Evolutionary conservation across 352 stramenopile genomes (phyloP).

Genomic region (Salisapilia sapeloensis): DNA sequence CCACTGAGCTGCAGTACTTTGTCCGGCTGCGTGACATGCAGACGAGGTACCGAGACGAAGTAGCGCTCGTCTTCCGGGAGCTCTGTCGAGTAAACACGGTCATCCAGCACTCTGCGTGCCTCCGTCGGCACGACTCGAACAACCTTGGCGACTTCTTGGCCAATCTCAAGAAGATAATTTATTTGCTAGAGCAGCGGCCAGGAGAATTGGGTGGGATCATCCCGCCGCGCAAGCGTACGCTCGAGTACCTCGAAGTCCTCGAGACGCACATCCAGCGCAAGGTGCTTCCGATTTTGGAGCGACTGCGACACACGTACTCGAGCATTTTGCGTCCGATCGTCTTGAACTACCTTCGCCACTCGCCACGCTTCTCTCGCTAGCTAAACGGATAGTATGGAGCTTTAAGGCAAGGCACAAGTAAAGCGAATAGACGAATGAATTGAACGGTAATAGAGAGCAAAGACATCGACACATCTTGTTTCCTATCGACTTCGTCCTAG

Average conservation of each 20-base stretch:
- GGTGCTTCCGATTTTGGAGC: slow-evolving; percentile 62
- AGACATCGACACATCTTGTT: too few relatives aligned
- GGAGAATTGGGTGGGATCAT: slow-evolving; percentile 63
- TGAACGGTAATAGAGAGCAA: too few relatives aligned
- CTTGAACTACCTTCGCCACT: slow-evolving; percentile 64
- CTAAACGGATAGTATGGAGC: too few relatives aligned
- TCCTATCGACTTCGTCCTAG: too few relatives aligned
- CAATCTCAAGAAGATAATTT: slow-evolving; percentile 83
- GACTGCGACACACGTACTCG: slow-evolving; percentile 61
- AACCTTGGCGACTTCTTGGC: slow-evolving; percentile 64
- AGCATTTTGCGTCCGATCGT: slow-evolving; percentile 59
- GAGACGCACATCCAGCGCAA: slow-evolving; percentile 76
- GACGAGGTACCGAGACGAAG: slow-evolving; percentile 56
- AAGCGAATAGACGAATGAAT: too few relatives aligned
- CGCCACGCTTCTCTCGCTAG: slow-evolving; percentile 29
- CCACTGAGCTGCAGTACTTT: slow-evolving; percentile 47
- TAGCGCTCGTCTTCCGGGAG: slow-evolving; percentile 63
- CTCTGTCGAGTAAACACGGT: slow-evolving; percentile 65
- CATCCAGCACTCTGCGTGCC: slow-evolving; percentile 58
- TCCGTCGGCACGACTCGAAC: slow-evolving; percentile 63
- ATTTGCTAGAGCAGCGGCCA: slow-evolving; percentile 72
- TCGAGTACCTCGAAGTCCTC: slow-evolving; percentile 65
- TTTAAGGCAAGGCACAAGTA: too few relatives aligned
- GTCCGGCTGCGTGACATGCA: slow-evolving; percentile 50
- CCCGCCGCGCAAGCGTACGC: slow-evolving; percentile 40